Evolutionary conservation across 2,329 filamentous ascomycete species (phyloP), one percentile per base, ranked within the genome.

Genomic region (Huntiella abstrusa): DNA sequence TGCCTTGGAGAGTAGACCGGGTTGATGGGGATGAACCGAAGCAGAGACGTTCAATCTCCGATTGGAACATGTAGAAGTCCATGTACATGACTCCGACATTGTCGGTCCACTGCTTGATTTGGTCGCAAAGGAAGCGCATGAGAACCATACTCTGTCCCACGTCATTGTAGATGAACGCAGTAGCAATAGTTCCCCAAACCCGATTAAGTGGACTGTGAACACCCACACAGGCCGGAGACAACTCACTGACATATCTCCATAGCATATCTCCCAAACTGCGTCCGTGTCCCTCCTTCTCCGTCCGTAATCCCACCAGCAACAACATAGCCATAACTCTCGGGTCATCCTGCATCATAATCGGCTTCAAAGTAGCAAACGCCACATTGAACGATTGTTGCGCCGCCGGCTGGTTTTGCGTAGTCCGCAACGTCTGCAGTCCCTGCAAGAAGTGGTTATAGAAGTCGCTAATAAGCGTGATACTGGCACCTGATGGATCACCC

Each of bases 31-130:
- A 47, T 13, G 40, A 44, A 1, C 48, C 48, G 37, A 32, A 43
- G 28, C 43, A 49, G 12, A 49, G 10, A n/a, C 48, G 44, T 32
- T 49, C 48, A 28, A 49, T 49, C 34, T 49, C 48, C 11, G 40
- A 44, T 41, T 49, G 48, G 40, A 47, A 49, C 48, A 49, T 46
- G 44, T 35, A 49, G 17, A 49, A 49, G 34, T 49, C 48, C 6
- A 46, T 33, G 17, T 47, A 47, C 44, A 46, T 44, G 28, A 33
- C 36, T 16, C 40, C 35, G 22, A 17, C 39, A 16, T 46, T 49
- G 16, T 49, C 36, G 3, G 44, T 45, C 40, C 41, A 47, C 15
- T 41, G 17, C 15, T 47, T 46, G 22, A 49, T 37, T 37, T 47
- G 48, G 40, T 49, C 44, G 4, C 44, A 33, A 7, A 49, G 28